Conservation (phyloP, 306 rosid genomes). For the Begonia masoniana region DNA sequence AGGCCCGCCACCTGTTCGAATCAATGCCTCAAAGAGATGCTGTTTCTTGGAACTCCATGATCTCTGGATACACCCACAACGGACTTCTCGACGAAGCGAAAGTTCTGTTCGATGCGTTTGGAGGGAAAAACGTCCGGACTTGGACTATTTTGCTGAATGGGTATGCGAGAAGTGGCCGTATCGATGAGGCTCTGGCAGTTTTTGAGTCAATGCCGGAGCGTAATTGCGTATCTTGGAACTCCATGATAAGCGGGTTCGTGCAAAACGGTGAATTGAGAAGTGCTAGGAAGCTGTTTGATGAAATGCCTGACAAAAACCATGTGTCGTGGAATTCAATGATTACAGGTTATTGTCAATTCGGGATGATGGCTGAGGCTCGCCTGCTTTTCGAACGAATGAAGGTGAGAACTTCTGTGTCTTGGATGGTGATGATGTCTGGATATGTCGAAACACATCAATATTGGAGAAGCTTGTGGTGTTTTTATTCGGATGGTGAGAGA, state of each 20-base stretch:
- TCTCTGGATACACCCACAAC: constrained; percentile 14
- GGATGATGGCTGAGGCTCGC: constrained; percentile 14
- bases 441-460: constrained; percentile 9
- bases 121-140: constrained; percentile 17
- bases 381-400: constrained; percentile 17
- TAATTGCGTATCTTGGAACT: constrained; percentile 19
- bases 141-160: constrained; percentile 25
- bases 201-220: constrained; percentile 20
- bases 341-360: constrained; percentile 12
- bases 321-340: constrained; percentile 18
- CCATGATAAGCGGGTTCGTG: constrained; percentile 12
- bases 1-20: constrained; percentile 20
- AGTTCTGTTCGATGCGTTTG: constrained; percentile 13
- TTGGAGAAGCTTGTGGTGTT: constrained; percentile 9
- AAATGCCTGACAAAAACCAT: constrained; percentile 18
- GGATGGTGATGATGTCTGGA: constrained; percentile 26
- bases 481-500: constrained; percentile 13
- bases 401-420: constrained; percentile 12
- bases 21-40: constrained; percentile 13
- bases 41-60: constrained; percentile 17
- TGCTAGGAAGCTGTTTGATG: constrained; percentile 17
- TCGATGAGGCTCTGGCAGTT: constrained; percentile 9
- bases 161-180: constrained; percentile 16
- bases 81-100: constrained; percentile 13
- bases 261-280: constrained; percentile 13